These are phyloP conservation scores for Phialocephala sp. DNA, from an alignment of 2,329 filamentous ascomycete genomes.

Conservation along the genomic window DNA sequence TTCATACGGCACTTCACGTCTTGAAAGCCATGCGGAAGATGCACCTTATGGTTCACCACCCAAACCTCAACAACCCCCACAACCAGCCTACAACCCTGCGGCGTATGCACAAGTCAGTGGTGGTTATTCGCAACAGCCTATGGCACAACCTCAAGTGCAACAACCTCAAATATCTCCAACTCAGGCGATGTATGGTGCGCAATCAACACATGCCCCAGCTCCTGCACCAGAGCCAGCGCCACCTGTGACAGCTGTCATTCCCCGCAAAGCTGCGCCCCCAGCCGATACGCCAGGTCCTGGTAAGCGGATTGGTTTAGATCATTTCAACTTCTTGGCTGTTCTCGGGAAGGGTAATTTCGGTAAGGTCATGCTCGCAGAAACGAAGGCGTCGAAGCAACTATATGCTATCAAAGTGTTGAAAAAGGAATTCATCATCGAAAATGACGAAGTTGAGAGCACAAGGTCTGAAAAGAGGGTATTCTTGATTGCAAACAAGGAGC, in stretches of 20 bases:
- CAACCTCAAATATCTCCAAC: slow-evolving; percentile 34
- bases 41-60: slow-evolving; percentile 38
- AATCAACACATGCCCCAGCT: slow-evolving; percentile 44
- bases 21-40: slow-evolving; percentile 36
- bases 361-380: slow-evolving; percentile 99
- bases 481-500: slow-evolving; percentile 94
- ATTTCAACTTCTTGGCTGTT: slow-evolving; percentile 99
- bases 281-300: slow-evolving; percentile 76
- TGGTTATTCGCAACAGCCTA: slow-evolving; percentile 53
- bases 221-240: slow-evolving; percentile 37
- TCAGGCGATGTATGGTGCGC: slow-evolving; percentile 38
- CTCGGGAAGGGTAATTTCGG: slow-evolving; percentile 99
- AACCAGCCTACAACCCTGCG: slow-evolving; percentile 77
- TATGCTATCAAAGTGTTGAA: slow-evolving; percentile 99
- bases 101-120: slow-evolving; percentile 71
- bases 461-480: slow-evolving; percentile 98
- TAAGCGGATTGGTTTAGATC: slow-evolving; percentile 89
- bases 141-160: slow-evolving; percentile 41
- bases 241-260: slow-evolving; percentile 41
- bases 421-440: slow-evolving; percentile 99
- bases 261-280: slow-evolving; percentile 68
- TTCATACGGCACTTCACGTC: slow-evolving; percentile 27
- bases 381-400: slow-evolving; percentile 86
- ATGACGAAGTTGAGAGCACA: slow-evolving; percentile 98
- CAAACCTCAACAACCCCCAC: slow-evolving; percentile 51